Evolutionary conservation across 176 grass and related monocot genomes (phyloP), one percentile per base, ranked within the genome.

Genomic region (Secale cereale): DNA sequence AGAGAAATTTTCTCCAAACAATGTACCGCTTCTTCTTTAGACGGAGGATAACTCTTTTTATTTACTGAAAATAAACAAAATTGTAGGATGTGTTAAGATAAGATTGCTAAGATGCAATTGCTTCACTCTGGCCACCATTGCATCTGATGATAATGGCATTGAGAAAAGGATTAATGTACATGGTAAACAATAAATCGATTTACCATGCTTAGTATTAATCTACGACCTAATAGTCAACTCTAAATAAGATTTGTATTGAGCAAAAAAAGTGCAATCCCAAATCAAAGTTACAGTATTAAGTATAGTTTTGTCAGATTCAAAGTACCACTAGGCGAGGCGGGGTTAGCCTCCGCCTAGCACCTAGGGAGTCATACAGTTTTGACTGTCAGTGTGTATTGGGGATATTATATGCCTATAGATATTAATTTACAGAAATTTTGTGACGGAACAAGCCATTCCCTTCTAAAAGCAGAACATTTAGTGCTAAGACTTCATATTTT

Each of bases 31-130:
- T 80, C 78, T 65, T 46, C 78, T 27, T 80, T 80, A 32, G 60
- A 80, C 15, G 78, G 78, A 66, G 11, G 6, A 31, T 22, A 11
- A 4, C 17, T 80, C 61, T 80, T 80, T 80, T 31, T 19, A n/a
- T 80, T 80, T 65, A 1, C 78, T 80, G 78, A 46, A 43, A 80
- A 15, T 65, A 46, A 4, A 54, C 19, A 46, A 65, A 65, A 80
- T 33, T 2, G 19, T 67, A 48, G 17, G 2, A 19, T 52, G 17
- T 10, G 64, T 81, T 50, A 52, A 69, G 28, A 54, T 17, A 67
- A 50, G 10, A 48, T 54, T 25, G 29, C 16, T 52, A 69, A 31
- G 9, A 68, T 52, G 63, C 22, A 68, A 69, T 52, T 23, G 27
- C 8, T 23, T 81, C 7, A 65, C 28, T 43, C 17, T 45, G 36